These are phyloP conservation scores for Fusarium abutilonis DNA, from an alignment of 2,329 filamentous ascomycete species.

Conservation along the genomic window DNA sequence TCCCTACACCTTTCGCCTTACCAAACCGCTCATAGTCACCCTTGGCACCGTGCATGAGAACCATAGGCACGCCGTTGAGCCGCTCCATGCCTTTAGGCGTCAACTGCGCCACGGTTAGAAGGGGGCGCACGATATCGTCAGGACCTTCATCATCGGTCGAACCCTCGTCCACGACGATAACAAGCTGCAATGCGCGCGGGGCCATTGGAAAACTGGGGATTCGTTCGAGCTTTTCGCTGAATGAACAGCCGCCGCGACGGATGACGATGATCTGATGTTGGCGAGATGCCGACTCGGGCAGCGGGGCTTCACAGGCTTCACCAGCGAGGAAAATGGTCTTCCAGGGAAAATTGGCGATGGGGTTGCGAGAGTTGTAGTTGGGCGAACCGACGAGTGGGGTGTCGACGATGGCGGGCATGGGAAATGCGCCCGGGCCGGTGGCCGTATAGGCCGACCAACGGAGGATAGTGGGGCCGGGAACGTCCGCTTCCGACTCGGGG, in stretches of 20 bases:
- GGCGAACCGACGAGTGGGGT: slow-evolving; percentile 58
- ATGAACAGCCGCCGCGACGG: slow-evolving; percentile 83
- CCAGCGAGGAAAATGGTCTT: slow-evolving; percentile 75
- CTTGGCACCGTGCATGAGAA: slow-evolving; percentile 81
- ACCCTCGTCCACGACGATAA: slow-evolving; percentile 76
- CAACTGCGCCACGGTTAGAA: slow-evolving; percentile 78
- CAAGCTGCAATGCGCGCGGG: slow-evolving; percentile 74
- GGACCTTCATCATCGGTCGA: slow-evolving; percentile 45
- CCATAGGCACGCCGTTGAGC: slow-evolving; percentile 79
- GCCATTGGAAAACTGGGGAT: slow-evolving; percentile 81
- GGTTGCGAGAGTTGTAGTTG: slow-evolving; percentile 53
- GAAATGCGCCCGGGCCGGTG: slow-evolving; percentile 69
- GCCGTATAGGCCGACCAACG: slow-evolving; percentile 65
- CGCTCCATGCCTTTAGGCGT: slow-evolving; percentile 75
- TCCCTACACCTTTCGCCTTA: slow-evolving; percentile 72
- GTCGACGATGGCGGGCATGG: slow-evolving; percentile 72
- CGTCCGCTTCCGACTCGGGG: slow-evolving; percentile 45
- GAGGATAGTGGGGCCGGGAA: slow-evolving; percentile 55
- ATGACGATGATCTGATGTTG: slow-evolving; percentile 83
- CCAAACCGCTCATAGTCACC: slow-evolving; percentile 68
- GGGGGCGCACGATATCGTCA: slow-evolving; percentile 62
- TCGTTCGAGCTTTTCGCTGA: slow-evolving; percentile 82
- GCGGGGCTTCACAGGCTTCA: slow-evolving; percentile 69
- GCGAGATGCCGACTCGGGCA: slow-evolving; percentile 62
- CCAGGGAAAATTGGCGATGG: slow-evolving; percentile 69